Evolutionary conservation across 352 stramenopile genomes (phyloP).

Genomic region (Pythium rishiriense): DNA sequence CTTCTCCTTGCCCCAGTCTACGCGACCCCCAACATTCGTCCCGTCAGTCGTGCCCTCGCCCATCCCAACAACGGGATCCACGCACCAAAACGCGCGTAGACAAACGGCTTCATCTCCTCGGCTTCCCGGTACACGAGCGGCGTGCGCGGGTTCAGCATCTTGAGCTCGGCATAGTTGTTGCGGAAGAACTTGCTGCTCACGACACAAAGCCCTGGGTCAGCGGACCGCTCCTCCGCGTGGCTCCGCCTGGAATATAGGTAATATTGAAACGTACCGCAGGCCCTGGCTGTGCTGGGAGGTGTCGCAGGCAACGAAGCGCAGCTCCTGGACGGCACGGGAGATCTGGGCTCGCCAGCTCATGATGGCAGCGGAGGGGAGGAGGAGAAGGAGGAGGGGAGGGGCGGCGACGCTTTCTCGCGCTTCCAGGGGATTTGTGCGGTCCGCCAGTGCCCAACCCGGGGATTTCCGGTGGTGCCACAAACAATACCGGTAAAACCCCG

Average conservation of each 20-base stretch:
- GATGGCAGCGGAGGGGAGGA: constrained; percentile 1
- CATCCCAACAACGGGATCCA: constrained; percentile 14
- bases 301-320: constrained; percentile 84
- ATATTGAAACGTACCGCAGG: constrained; percentile 54
- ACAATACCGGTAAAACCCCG: constrained; percentile 13
- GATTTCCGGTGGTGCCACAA: constrained; percentile 18
- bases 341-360: constrained; percentile 91
- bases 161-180: constrained; percentile 87
- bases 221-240: too few relatives aligned
- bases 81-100: constrained; percentile 81
- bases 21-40: background rate
- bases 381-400: background rate
- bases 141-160: constrained; percentile 86
- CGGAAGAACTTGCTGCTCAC: constrained; percentile 85
- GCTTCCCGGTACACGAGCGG: constrained; percentile 86
- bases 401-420: constrained; percentile 8
- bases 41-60: background rate
- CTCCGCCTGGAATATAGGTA: background rate
- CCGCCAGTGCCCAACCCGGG: background rate
- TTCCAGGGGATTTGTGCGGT: background rate
- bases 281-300: constrained; percentile 83
- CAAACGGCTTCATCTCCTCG: constrained; percentile 88
- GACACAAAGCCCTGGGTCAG: too few relatives aligned
- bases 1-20: constrained; percentile 85
- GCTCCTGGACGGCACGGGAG: constrained; percentile 80